These are phyloP conservation scores for Oryza glaberrima DNA, from an alignment of 176 grass and related monocot species.

Conservation along the genomic window DNA sequence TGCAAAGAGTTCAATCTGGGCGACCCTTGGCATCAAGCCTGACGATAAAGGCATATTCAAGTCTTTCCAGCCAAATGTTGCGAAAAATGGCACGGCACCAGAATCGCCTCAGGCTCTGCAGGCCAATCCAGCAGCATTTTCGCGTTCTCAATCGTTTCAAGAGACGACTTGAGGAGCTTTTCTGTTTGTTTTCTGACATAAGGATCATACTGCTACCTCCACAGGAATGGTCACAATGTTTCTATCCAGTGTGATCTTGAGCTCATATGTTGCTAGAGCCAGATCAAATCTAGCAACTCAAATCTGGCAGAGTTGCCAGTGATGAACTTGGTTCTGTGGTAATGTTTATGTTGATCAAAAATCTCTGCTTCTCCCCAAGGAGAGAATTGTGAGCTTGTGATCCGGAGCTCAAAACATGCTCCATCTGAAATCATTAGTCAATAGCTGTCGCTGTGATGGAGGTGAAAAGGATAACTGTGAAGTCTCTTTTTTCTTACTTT, in stretches of 20 bases:
- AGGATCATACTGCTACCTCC: constrained; percentile 1
- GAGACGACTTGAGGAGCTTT: constrained; percentile 58
- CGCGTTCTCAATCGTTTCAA: constrained; percentile 58
- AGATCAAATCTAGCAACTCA: constrained; percentile 20
- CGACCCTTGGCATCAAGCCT: constrained; percentile 76
- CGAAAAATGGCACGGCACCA: constrained; percentile 31
- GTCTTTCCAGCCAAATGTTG: constrained; percentile 48
- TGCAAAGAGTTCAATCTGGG: constrained; percentile 77
- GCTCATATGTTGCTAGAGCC: constrained; percentile 1
- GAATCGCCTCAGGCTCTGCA: constrained; percentile 62
- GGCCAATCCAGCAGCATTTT: constrained; percentile 71
- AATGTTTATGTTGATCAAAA: constrained; percentile 14
- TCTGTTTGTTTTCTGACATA: constrained; percentile 7
- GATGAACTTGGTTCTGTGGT: neutral
- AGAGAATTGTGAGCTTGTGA: neutral
- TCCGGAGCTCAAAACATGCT: constrained; percentile 15
- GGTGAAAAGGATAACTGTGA: neutral
- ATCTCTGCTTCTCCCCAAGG: neutral
- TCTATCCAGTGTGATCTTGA: neutral
- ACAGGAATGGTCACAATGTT: constrained; percentile 4
- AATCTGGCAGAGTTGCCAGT: constrained; percentile 12
- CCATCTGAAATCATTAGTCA: constrained; percentile 19
- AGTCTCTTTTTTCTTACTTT: neutral
- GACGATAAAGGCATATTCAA: constrained; percentile 58
- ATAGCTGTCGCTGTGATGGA: neutral